These are phyloP conservation scores for Mycocentrospora acerina DNA, from an alignment of 2,329 filamentous ascomycete species.

Conservation along the genomic window DNA sequence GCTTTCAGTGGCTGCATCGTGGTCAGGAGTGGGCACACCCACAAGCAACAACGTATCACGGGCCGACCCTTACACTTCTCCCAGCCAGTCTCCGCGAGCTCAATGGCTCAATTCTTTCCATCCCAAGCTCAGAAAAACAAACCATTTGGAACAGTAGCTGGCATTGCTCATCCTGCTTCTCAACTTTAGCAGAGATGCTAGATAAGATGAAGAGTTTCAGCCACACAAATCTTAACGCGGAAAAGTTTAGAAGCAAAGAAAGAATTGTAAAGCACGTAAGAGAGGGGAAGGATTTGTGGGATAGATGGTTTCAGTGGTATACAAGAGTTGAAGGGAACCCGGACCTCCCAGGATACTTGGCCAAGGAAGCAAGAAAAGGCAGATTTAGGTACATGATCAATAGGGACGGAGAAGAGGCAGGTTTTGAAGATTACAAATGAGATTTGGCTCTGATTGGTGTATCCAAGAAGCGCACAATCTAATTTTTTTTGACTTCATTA, in stretches of 20 bases:
- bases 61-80: background rate
- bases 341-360: slow-evolving; percentile 4
- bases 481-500: too few relatives aligned
- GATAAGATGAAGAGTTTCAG: slow-evolving; percentile 8
- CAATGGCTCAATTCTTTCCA: background rate
- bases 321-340: slow-evolving; percentile 1
- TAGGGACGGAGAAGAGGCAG: slow-evolving; percentile 3
- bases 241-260: slow-evolving; percentile 5
- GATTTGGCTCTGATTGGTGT: too few relatives aligned
- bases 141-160: slow-evolving; percentile 4
- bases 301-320: slow-evolving; percentile 10
- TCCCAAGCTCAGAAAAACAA: slow-evolving; percentile 2
- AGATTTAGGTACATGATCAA: slow-evolving; percentile 6
- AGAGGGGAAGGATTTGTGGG: slow-evolving; percentile 7
- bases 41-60: slow-evolving; percentile 8
- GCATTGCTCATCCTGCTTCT: slow-evolving; percentile 9
- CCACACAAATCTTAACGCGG: slow-evolving; percentile 8
- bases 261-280: slow-evolving; percentile 4
- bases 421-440: slow-evolving; percentile 6
- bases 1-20: slow-evolving; percentile 8
- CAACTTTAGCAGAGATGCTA: slow-evolving; percentile 5
- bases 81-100: slow-evolving; percentile 6
- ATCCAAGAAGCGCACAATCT: too few relatives aligned
- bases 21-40: slow-evolving; percentile 6
- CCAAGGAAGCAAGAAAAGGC: slow-evolving; percentile 2